Evolutionary conservation across 2,329 filamentous ascomycete genomes (phyloP), one percentile per base, ranked within the genome.

Genomic region (Colletotrichum navitas): DNA sequence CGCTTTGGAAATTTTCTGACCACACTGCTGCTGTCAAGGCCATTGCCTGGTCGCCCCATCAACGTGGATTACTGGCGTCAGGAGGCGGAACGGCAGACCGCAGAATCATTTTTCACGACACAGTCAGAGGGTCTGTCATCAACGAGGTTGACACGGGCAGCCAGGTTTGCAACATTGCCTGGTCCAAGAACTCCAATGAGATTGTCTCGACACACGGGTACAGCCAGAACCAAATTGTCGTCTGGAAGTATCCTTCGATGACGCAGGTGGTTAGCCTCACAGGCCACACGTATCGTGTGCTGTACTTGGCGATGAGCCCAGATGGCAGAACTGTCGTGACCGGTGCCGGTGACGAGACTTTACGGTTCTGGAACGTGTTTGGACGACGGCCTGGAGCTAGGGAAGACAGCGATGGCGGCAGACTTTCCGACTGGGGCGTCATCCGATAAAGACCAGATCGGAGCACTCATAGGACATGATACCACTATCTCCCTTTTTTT

Each of bases 171-270:
- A 99, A 99, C 79, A 86, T 99, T 54, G 93, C 95, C 5, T 99
- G 97, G 95, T 96, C 93, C 24, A 97, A 97, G 79, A 97, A 98
- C 81, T 97, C 94, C 10, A 97, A 98, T 80, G 96, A 99, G 81
- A 94, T 99, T 69, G 95, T 99, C 66, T 95, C 93, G 62, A 99
- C 96, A 1, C 96, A 99, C 79, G 96, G 96, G 8, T 99, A 98
- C 84, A 95, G 92, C 76, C 96, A 99, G 79, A 98, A 99, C 80
- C 96, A 98, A 81, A 98, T 99, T 77, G 95, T 98, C 47, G 94
- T 99, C 66, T 99, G 96, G 96, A 99, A 99, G 79, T 99, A 99
- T 79, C 96, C 96, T 1, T 95, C 92, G 75, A 98, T 99, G 96
- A 94, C 94, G 60, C 96, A 98, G 80, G 94, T 99, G 11, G 95